phyloP scores from a whole-genome alignment of 1,139 yeast genomes.

The Magnusiomyces fungicola region DNA sequence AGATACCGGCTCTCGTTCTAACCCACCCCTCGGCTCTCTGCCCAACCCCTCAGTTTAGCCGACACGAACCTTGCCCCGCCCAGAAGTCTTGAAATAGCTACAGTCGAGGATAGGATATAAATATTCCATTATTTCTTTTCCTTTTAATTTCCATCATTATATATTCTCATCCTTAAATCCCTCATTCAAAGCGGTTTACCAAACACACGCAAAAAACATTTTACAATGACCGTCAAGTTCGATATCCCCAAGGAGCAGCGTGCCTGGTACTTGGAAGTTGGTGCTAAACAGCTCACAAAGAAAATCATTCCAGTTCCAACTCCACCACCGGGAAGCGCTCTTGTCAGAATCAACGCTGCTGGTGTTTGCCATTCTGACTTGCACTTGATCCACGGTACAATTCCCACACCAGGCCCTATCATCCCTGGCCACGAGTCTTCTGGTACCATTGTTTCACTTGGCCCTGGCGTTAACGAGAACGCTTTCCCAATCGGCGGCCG shows the following conservation, averaged over 20 bases:
- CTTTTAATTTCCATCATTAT: no score
- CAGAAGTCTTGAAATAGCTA: no score
- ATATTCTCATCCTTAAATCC: no score
- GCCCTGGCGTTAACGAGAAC: constrained; percentile 30
- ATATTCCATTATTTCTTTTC: no score
- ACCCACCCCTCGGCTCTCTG: no score
- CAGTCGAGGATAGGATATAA: no score
- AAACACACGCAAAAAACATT: no score
- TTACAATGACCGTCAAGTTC: no score
- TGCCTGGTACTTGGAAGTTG: constrained; percentile 4
- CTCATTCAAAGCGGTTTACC: no score
- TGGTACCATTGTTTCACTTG: constrained; percentile 41
- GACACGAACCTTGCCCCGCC: no score
- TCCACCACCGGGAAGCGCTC: constrained; percentile 36
- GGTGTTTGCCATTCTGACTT: constrained; percentile 49
- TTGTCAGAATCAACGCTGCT: constrained; percentile 44
- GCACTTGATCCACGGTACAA: constrained; percentile 35
- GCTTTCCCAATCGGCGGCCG: constrained; percentile 36
- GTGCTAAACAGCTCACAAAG: background rate
- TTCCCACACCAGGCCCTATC: constrained; percentile 30
- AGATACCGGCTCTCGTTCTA: no score
- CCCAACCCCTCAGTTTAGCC: no score
- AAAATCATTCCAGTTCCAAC: constrained; percentile 33
- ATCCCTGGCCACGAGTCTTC: constrained; percentile 55
- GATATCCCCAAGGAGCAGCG: constrained; percentile 4